phyloP scores from a whole-genome alignment of 306 rosid genomes.

The Lagenaria siceraria region DNA sequence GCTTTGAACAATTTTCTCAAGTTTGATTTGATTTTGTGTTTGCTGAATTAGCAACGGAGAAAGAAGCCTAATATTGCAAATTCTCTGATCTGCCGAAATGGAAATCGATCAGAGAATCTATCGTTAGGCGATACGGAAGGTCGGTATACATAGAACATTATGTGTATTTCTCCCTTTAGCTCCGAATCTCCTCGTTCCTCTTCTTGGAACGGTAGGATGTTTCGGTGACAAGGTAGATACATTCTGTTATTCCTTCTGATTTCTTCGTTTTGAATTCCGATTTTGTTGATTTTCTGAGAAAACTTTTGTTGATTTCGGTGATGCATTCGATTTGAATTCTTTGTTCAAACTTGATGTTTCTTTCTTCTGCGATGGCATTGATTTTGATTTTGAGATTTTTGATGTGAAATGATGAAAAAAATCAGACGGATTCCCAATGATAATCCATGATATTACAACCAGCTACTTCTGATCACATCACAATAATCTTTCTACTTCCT shows the following conservation, averaged over 20 bases:
- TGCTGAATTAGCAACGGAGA: not conserved
- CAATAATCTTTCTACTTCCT: not conserved
- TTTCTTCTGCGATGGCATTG: too few relatives aligned
- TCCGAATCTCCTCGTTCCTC: not conserved
- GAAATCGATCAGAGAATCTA: constrained; percentile 6
- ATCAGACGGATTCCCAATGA: constrained; percentile 20
- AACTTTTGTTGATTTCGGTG: too few relatives aligned
- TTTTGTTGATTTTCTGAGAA: too few relatives aligned
- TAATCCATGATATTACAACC: constrained; percentile 10
- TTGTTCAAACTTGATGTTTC: too few relatives aligned
- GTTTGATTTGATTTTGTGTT: not conserved
- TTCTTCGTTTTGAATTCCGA: not conserved
- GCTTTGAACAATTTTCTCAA: not conserved
- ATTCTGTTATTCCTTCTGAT: not conserved
- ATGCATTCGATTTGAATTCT: too few relatives aligned
- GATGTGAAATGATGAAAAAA: constrained; percentile 9
- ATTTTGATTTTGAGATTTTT: not conserved
- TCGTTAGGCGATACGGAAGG: constrained; percentile 4
- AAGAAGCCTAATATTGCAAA: constrained; percentile 12
- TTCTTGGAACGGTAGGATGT: not conserved
- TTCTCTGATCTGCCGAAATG: not conserved
- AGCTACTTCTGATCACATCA: constrained; percentile 15
- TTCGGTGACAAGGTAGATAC: constrained; percentile 3
- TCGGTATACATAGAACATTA: not conserved
- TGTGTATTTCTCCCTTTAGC: constrained; percentile 6